Percentiles rank a stretch among this genome's conserved stretches.
These are phyloP conservation scores for Mycena leptocephala DNA, from an alignment of 768 basidiomycete species.

Conservation along the genomic window DNA sequence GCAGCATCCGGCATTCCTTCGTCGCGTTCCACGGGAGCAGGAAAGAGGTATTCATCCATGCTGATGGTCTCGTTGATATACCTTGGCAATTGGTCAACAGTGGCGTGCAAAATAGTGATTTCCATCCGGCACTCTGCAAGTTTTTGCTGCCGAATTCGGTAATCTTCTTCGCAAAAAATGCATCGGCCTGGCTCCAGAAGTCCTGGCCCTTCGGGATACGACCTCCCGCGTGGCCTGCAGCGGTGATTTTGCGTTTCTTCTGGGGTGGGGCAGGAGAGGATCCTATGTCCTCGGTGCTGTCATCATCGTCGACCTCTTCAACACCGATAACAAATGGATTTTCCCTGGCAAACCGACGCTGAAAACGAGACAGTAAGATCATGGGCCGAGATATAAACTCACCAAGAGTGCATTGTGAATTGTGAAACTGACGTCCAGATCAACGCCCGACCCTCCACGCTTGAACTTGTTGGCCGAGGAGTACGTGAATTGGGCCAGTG, in stretches of 20 bases:
- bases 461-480: conserved; percentile 1
- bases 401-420: neutral
- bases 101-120: no score
- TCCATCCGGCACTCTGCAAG: neutral
- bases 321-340: neutral
- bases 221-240: neutral
- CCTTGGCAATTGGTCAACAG: neutral
- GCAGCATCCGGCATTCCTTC: neutral
- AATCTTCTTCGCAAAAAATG: neutral
- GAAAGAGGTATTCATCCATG: neutral
- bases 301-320: neutral
- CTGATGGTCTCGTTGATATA: neutral
- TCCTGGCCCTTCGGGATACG: neutral
- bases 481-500: neutral
- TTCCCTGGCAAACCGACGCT: neutral
- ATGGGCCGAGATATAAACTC: neutral
- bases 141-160: neutral
- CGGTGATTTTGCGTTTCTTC: neutral
- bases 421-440: neutral
- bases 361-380: neutral
- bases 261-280: neutral
- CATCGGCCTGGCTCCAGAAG: conserved; percentile 1
- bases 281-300: neutral
- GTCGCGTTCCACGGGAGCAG: neutral
- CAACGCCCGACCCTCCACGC: neutral